Conservation (phyloP, 768 basidiomycete species). For the Mrakia frigida region DNA sequence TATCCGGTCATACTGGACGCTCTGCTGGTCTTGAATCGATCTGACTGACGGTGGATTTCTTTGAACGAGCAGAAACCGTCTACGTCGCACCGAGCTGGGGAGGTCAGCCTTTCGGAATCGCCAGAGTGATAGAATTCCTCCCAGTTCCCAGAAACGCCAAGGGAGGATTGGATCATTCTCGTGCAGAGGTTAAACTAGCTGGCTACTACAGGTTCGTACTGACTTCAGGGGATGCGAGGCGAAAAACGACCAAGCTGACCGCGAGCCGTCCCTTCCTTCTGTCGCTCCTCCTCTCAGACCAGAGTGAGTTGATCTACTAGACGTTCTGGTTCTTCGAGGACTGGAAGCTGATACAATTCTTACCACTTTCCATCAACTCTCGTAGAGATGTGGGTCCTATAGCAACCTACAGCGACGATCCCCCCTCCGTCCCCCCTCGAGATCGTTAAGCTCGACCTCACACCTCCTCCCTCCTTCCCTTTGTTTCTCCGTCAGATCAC, state of each 20-base stretch:
- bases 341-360: not conserved
- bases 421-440: not conserved
- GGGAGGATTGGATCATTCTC: not conserved
- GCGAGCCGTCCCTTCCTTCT: not conserved
- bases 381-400: conserved; percentile 3
- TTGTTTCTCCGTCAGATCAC: conserved; percentile 54
- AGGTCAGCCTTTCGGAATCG: conserved; percentile 83
- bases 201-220: conserved; percentile 19
- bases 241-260: conserved; percentile 36
- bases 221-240: conserved; percentile 38
- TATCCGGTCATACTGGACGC: not conserved
- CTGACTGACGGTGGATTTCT: not conserved
- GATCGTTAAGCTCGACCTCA: not conserved
- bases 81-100: conserved; percentile 80
- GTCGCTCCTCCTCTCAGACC: not conserved
- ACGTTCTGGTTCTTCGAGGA: too few relatives aligned
- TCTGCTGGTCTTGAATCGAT: not conserved
- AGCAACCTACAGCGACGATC: not conserved
- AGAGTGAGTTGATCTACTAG: not conserved
- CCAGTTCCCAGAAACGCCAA: conserved; percentile 50
- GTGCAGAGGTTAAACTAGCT: conserved; percentile 1
- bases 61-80: conserved; percentile 70
- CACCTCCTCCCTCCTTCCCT: conserved; percentile 5
- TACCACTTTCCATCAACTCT: not conserved
- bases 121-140: conserved; percentile 93